Evolutionary conservation across 192 early-diverging fungal species (phyloP).

Genomic region (Coemansia sp.): DNA sequence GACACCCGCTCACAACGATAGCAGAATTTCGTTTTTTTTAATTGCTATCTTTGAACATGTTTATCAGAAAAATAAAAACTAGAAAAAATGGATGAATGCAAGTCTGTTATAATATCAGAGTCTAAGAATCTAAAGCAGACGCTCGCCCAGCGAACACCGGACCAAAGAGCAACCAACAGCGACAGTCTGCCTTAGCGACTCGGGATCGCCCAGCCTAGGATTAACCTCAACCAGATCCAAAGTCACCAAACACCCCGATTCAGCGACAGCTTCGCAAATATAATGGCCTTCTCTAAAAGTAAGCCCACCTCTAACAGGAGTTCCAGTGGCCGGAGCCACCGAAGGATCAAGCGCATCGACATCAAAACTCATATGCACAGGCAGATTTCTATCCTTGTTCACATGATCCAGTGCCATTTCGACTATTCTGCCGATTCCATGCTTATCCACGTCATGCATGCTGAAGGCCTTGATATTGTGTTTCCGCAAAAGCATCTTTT

Average conservation of each 20-base stretch:
- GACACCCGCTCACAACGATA: neutral
- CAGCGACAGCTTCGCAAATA: conserved; percentile 87
- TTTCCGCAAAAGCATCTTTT: conserved; percentile 81
- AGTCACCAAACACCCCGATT: conserved; percentile 86
- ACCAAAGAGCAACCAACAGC: conserved; percentile 88
- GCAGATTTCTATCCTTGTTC: conserved; percentile 66
- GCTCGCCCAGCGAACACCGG: conserved; percentile 81
- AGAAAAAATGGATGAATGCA: too few species aligned
- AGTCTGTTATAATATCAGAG: neutral
- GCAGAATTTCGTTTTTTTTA: too few species aligned
- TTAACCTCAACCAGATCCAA: conserved; percentile 97
- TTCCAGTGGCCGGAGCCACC: conserved; percentile 92
- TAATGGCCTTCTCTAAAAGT: conserved; percentile 97
- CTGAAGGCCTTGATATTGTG: conserved; percentile 89
- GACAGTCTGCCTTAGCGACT: conserved; percentile 77
- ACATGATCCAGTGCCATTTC: conserved; percentile 92
- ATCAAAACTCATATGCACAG: conserved; percentile 90
- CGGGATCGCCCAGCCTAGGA: conserved; percentile 78
- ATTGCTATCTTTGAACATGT: too few species aligned
- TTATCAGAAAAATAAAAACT: neutral
- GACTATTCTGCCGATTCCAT: conserved; percentile 89
- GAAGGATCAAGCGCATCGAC: conserved; percentile 95
- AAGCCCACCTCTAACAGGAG: conserved; percentile 91
- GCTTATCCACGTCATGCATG: conserved; percentile 95
- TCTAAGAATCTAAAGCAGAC: conserved; percentile 57